Evolutionary conservation across 2,329 filamentous ascomycete genomes (phyloP).

Genomic region (Lasiodiplodia sp.): DNA sequence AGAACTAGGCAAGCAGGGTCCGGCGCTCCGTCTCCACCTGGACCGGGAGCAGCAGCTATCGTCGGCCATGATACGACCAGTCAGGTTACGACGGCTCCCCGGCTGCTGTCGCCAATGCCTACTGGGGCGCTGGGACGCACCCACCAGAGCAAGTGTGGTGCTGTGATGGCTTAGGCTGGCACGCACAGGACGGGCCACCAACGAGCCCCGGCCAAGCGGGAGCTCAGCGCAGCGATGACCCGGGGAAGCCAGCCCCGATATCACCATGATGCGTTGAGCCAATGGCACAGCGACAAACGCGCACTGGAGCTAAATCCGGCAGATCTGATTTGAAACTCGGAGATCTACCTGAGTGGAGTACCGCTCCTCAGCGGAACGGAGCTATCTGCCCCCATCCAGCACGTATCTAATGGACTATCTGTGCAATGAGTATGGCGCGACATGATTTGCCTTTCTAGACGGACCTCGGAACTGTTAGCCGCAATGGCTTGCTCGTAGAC

Average conservation of each 20-base stretch:
- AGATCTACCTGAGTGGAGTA: constrained; percentile 14
- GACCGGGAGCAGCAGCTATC: background rate
- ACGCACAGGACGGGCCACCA: background rate
- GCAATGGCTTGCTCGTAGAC: constrained; percentile 3
- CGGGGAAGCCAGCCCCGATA: constrained; percentile 14
- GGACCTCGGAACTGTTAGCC: background rate
- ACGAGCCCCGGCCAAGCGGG: background rate
- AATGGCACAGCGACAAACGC: background rate
- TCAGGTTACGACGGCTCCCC: background rate
- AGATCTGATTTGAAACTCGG: constrained; percentile 13
- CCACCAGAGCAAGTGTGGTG: constrained; percentile 6
- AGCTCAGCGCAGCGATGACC: constrained; percentile 6
- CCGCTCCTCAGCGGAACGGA: background rate
- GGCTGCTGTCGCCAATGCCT: background rate
- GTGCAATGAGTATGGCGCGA: constrained; percentile 5
- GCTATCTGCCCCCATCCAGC: constrained; percentile 4
- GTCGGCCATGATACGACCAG: background rate
- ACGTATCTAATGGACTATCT: background rate
- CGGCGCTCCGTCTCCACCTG: constrained; percentile 1
- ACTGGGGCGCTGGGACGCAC: constrained; percentile 7
- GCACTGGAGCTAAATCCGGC: background rate
- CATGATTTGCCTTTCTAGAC: constrained; percentile 7
- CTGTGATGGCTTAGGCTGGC: constrained; percentile 4
- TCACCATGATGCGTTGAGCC: constrained; percentile 3
- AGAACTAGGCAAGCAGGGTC: constrained; percentile 5